These are phyloP conservation scores for Catunica adiposa DNA, from an alignment of 2,329 filamentous ascomycete species.

Conservation along the genomic window DNA sequence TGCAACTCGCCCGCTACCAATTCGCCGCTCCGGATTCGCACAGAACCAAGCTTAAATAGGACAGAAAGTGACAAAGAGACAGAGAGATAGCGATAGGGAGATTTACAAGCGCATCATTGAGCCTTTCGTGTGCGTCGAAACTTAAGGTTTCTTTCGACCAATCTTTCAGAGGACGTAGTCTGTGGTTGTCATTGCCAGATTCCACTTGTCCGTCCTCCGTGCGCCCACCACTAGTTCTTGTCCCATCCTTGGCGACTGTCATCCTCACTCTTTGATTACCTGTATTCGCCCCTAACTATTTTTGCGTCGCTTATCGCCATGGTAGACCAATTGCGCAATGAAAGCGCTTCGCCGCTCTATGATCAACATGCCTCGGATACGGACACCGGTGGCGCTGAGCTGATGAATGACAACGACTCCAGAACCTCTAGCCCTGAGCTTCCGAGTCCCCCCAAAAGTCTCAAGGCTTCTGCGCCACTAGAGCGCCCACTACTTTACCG, in stretches of 20 bases:
- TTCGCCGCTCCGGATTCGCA: too few relatives aligned
- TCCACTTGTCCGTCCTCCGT: neutral
- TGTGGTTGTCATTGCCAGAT: neutral
- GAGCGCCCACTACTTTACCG: neutral
- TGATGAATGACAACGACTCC: conserved; percentile 1
- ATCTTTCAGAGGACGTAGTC: neutral
- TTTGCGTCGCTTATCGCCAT: neutral
- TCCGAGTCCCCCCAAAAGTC: neutral
- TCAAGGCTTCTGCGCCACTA: neutral
- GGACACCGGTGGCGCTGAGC: conserved; percentile 11
- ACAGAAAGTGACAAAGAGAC: too few relatives aligned
- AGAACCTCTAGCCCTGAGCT: conserved; percentile 9
- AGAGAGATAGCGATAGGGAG: too few relatives aligned
- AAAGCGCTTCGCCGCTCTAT: conserved; percentile 12
- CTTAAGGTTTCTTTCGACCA: too few relatives aligned
- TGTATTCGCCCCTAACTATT: neutral
- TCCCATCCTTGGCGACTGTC: too few relatives aligned
- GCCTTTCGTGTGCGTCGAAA: too few relatives aligned
- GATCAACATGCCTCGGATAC: conserved; percentile 13
- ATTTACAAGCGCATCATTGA: too few relatives aligned
- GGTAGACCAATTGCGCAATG: conserved; percentile 1
- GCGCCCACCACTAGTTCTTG: neutral
- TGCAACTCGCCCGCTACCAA: too few relatives aligned
- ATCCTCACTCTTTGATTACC: neutral
- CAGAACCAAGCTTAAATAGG: too few relatives aligned